Base-by-base conservation (phyloP, 2,329 filamentous ascomycete genomes). In the Emericellopsis cladophorae region DNA sequence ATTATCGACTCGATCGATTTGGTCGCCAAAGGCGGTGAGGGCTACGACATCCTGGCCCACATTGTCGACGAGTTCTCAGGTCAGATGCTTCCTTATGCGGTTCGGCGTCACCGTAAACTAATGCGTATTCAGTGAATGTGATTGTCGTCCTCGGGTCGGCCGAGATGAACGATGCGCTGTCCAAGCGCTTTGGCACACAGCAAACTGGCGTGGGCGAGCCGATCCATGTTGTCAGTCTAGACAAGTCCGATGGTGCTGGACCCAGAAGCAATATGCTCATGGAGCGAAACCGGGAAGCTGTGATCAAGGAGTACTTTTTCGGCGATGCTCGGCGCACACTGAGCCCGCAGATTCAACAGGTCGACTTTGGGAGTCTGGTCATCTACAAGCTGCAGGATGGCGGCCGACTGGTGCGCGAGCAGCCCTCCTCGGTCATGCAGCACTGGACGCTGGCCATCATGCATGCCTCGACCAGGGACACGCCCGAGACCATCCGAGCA, bases 251-350 rank as follows among this genome's bases (percentile, higher is more conserved):
- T 31, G 92, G 92, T 21, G 88, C 85, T 31, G 84, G 85, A 2
- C 77, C 85, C 52, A 74, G 86, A 37, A 82, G 88, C 47, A 75
- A 81, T 31, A 56, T 64, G 0, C 93, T 86, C 57, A 77, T 89
- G 69, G 83, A 85, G 51, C 71, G 78, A 14, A 64, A 76, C 5
- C 75, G 84, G 36, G 84, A 93, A 52, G 76, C 82, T 1, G 75
- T 84, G 39, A 88, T 95, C 40, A 82, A 84, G 49, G 82, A 89
- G 51, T 98, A 98, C 61, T 98, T 98, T 65, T 98, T 95, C 56
- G 92, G 92, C 9, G 82, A 84, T 46, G 62, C 73, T 2, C 79
- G 77, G 46, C 75, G 83, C 43, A 83, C 85, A 0, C 67, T 98
- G 2, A 92, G 84, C 36, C 92, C 92, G 0, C 84, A 89, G 51